phyloP scores from a whole-genome alignment of 2,329 filamentous ascomycete species.

The Chaetomium globosum region DNA sequence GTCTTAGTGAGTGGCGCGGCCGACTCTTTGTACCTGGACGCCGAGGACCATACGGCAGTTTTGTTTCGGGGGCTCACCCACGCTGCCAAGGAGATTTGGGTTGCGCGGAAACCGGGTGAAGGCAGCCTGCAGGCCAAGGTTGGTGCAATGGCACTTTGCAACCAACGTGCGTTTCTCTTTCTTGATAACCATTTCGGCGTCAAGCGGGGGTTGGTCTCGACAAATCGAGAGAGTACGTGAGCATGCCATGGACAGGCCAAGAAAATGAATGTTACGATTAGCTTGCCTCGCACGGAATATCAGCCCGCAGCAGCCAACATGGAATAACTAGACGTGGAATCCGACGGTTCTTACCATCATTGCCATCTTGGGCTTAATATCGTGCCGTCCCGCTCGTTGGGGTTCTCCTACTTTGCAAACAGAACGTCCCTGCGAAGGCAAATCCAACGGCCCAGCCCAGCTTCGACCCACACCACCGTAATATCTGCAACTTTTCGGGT shows the following conservation, averaged over 20 bases:
- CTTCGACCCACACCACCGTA: no score
- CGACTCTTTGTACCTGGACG: constrained; percentile 18
- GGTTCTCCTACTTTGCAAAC: neutral
- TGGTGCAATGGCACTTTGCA: constrained; percentile 17
- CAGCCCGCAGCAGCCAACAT: no score
- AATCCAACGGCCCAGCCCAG: no score
- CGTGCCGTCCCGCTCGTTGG: neutral
- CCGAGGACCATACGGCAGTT: constrained; percentile 2
- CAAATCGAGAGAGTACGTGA: no score
- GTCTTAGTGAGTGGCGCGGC: constrained; percentile 24
- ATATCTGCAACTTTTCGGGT: no score
- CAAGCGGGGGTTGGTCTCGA: neutral
- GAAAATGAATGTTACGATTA: no score
- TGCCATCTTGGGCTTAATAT: neutral
- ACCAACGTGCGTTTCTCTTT: neutral
- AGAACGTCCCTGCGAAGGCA: no score
- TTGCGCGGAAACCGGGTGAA: constrained; percentile 11
- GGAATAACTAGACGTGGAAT: no score
- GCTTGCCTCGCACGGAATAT: no score
- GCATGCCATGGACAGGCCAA: no score
- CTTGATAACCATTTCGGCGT: constrained; percentile 1
- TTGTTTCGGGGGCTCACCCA: constrained; percentile 16
- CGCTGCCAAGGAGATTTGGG: constrained; percentile 29
- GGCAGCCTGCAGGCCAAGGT: constrained; percentile 30
- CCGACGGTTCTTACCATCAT: no score